phyloP scores from a whole-genome alignment of 805 yeast species.

The Teunomyces stri region DNA sequence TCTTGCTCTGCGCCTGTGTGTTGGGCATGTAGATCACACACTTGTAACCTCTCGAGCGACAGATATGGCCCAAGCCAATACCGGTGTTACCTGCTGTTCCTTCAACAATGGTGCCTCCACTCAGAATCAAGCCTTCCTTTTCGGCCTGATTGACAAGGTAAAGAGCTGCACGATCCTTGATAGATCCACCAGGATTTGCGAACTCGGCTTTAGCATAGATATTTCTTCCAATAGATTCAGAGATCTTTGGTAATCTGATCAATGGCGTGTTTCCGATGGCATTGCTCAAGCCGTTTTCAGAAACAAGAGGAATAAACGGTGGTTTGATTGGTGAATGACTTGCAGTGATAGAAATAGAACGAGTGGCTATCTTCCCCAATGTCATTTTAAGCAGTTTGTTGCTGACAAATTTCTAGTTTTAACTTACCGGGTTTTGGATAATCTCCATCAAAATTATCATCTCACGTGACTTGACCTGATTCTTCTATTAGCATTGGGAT shows the following conservation, averaged over 20 bases:
- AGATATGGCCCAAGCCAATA: slow-evolving; percentile 79
- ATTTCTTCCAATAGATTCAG: slow-evolving; percentile 62
- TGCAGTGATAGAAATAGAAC: slow-evolving; percentile 9
- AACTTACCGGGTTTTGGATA: too few species aligned
- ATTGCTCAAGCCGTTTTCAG: slow-evolving; percentile 67
- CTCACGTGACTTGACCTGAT: too few species aligned
- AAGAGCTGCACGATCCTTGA: slow-evolving; percentile 86
- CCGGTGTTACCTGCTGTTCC: slow-evolving; percentile 98
- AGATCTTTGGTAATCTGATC: slow-evolving; percentile 55
- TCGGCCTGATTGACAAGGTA: slow-evolving; percentile 80
- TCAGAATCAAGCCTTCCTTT: slow-evolving; percentile 52
- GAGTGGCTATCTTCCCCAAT: not conserved
- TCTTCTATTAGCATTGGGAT: too few species aligned
- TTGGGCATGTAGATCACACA: slow-evolving; percentile 90
- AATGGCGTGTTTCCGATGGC: slow-evolving; percentile 96
- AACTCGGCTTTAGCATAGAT: slow-evolving; percentile 89
- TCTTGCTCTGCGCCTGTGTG: slow-evolving; percentile 79
- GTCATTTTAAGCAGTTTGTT: not conserved
- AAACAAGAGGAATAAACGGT: slow-evolving; percentile 63
- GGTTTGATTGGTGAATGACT: slow-evolving; percentile 15
- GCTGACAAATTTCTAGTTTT: too few species aligned
- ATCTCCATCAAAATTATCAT: not conserved
- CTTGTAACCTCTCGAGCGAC: slow-evolving; percentile 79
- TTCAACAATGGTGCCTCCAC: slow-evolving; percentile 87
- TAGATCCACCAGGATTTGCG: slow-evolving; percentile 93